Conservation (phyloP, 345 rosid genomes). For the Excoecaria cochinchinensis region DNA sequence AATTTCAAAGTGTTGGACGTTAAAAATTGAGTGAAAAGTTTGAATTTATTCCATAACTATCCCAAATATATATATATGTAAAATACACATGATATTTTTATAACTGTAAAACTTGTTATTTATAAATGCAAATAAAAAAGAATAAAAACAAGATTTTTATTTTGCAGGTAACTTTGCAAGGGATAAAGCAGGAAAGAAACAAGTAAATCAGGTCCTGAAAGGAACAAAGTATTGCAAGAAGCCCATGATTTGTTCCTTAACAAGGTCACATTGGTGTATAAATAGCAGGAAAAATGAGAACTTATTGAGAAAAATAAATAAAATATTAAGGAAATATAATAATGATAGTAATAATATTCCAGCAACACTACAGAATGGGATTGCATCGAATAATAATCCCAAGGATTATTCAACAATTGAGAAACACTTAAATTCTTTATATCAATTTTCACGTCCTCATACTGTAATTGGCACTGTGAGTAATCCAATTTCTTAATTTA, state of each 20-base stretch:
- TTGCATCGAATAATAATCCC: not conserved
- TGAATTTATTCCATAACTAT: too few species aligned
- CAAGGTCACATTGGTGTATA: not conserved
- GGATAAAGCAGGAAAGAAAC: not conserved
- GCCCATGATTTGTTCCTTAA: not conserved
- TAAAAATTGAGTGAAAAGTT: too few species aligned
- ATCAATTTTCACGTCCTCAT: conserved; percentile 38
- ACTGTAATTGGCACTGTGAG: conserved; percentile 40
- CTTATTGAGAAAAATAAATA: not conserved
- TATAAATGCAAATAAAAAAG: too few species aligned
- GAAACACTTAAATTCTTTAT: conserved; percentile 16
- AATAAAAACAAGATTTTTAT: not conserved
- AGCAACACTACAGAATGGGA: not conserved
- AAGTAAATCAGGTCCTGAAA: not conserved
- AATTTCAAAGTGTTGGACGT: too few species aligned
- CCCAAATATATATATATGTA: too few species aligned
- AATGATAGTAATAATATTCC: not conserved
- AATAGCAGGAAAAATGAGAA: not conserved
- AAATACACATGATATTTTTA: not conserved
- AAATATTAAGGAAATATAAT: not conserved
- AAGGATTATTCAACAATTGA: conserved; percentile 2
- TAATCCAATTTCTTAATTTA: not conserved
- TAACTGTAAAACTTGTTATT: not conserved
- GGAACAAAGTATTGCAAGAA: conserved; percentile 1
- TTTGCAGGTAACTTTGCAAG: not conserved